Percentiles rank a stretch among this genome's conserved stretches.
These are phyloP conservation scores for Hymenoscyphus repandus DNA, from an alignment of 2,329 filamentous ascomycete genomes.

Conservation along the genomic window DNA sequence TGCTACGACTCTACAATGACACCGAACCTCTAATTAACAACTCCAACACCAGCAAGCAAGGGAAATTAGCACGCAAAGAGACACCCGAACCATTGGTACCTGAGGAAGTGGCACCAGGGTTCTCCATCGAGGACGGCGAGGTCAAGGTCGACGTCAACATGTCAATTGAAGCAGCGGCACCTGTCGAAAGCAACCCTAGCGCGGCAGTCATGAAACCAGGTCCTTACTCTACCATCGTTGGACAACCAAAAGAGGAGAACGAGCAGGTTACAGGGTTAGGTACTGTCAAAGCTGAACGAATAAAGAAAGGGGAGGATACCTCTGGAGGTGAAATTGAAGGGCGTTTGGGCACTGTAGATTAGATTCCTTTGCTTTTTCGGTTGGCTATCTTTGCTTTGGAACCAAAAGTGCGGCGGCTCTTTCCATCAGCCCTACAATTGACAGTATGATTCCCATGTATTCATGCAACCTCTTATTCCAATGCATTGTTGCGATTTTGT, in stretches of 20 bases:
- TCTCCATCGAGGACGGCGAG: conserved; percentile 21
- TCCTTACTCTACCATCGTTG: conserved; percentile 21
- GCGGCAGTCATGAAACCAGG: conserved; percentile 21
- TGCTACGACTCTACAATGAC: conserved; percentile 87
- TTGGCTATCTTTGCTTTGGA: neutral
- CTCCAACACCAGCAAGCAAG: conserved; percentile 23
- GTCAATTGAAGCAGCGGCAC: conserved; percentile 18
- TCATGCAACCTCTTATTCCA: too few relatives aligned
- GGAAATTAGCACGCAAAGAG: conserved; percentile 2
- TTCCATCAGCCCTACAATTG: too few relatives aligned
- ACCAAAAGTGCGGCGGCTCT: too few relatives aligned
- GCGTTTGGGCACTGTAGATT: conserved; percentile 17
- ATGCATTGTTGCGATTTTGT: too few relatives aligned
- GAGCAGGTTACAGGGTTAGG: neutral
- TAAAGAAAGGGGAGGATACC: conserved; percentile 22
- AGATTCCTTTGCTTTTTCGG: conserved; percentile 1
- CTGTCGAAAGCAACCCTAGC: conserved; percentile 8
- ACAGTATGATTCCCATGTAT: too few relatives aligned
- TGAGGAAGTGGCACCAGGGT: conserved; percentile 16
- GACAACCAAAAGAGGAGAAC: conserved; percentile 9
- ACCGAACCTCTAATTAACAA: conserved; percentile 71
- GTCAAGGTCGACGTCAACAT: conserved; percentile 8
- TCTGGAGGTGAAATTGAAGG: conserved; percentile 15
- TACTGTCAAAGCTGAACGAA: conserved; percentile 23
- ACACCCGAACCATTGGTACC: too few relatives aligned